phyloP scores from a whole-genome alignment of 495 filamentous ascomycete genomes.

The Elaphomyces granulatus region DNA sequence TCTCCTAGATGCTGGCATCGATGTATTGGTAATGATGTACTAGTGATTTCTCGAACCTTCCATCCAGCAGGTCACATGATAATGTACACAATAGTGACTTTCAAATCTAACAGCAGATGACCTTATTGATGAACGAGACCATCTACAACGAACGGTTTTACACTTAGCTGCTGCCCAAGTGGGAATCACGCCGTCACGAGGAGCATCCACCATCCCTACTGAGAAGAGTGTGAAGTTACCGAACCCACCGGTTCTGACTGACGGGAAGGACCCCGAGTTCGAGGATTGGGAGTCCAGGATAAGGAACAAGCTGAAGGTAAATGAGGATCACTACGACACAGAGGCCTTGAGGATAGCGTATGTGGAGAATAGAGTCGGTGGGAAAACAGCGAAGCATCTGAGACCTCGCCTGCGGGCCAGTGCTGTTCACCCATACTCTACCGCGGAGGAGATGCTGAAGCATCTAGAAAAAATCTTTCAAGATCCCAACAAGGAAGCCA shows the following conservation, averaged over 20 bases:
- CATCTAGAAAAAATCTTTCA: not conserved
- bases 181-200: too few species aligned
- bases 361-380: not conserved
- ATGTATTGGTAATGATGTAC: too few species aligned
- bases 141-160: too few species aligned
- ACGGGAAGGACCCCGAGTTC: conserved; percentile 1
- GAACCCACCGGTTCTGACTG: conserved; percentile 1
- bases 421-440: not conserved
- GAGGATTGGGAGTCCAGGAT: too few species aligned
- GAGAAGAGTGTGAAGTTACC: not conserved
- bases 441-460: not conserved
- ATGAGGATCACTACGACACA: not conserved
- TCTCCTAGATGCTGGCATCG: too few species aligned
- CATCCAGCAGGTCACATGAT: too few species aligned
- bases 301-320: not conserved
- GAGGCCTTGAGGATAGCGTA: not conserved
- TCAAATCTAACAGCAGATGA: too few species aligned
- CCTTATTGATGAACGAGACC: too few species aligned
- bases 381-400: not conserved
- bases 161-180: too few species aligned
- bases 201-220: too few species aligned
- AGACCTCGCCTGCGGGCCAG: not conserved
- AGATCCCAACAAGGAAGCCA: not conserved
- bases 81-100: too few species aligned
- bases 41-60: too few species aligned